Conservation (phyloP, 2,329 filamentous ascomycete species). For the Pseudogymnoascus sp. region DNA sequence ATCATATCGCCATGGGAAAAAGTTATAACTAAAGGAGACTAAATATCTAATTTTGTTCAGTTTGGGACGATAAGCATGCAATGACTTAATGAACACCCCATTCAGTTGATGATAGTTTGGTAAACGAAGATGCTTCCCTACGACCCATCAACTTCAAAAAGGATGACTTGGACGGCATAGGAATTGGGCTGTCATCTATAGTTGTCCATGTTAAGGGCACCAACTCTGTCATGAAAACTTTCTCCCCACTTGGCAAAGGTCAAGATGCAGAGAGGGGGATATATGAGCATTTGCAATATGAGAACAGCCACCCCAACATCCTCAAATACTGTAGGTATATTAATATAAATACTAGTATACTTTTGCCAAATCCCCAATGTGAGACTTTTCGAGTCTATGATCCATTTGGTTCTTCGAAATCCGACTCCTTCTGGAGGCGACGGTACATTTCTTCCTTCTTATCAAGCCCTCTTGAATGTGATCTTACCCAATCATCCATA, state of each 20-base stretch:
- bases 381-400: too few species aligned
- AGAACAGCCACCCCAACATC: not conserved
- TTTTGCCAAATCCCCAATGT: too few species aligned
- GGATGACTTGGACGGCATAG: not conserved
- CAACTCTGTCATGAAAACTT: not conserved
- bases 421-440: not conserved
- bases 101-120: too few species aligned
- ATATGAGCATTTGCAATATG: not conserved
- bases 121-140: not conserved
- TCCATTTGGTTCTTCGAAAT: not conserved
- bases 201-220: not conserved
- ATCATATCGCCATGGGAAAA: not conserved
- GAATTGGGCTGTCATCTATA: not conserved
- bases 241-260: not conserved
- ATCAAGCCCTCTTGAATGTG: not conserved
- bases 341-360: too few species aligned
- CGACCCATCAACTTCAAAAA: not conserved
- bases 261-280: not conserved
- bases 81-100: too few species aligned
- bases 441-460: not conserved
- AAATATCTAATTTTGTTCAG: not conserved
- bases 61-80: not conserved
- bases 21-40: not conserved
- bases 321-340: not conserved
- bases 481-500: not conserved